Evolutionary conservation across 2,329 filamentous ascomycete genomes (phyloP).

Genomic region (Colletotrichum musicola): DNA sequence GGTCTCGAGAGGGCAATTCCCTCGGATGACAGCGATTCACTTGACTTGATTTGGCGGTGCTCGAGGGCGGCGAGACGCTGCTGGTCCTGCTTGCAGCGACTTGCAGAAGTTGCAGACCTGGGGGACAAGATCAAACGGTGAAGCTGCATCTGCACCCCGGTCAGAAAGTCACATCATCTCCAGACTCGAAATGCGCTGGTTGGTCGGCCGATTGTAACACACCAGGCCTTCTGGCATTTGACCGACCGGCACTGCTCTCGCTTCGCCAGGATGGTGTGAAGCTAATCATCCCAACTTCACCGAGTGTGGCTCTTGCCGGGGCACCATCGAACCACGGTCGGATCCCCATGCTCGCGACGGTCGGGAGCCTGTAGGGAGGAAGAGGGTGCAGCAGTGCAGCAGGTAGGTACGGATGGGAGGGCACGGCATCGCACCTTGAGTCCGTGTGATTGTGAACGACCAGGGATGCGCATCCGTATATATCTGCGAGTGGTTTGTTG

Average conservation of each 20-base stretch:
- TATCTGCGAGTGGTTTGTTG: neutral
- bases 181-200: constrained; percentile 12
- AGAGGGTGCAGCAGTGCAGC: neutral
- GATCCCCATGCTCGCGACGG: constrained; percentile 7
- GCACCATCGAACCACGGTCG: constrained; percentile 22
- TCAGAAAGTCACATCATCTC: constrained; percentile 17
- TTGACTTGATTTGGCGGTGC: constrained; percentile 13
- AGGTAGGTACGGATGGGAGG: neutral
- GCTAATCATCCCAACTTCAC: constrained; percentile 30
- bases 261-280: constrained; percentile 30
- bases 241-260: constrained; percentile 34
- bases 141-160: constrained; percentile 16
- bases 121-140: constrained; percentile 15
- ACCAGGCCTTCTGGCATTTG: constrained; percentile 24
- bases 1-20: constrained; percentile 17
- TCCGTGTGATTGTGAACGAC: neutral
- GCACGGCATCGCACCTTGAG: constrained; percentile 5
- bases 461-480: neutral
- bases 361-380: constrained; percentile 1
- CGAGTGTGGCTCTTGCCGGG: constrained; percentile 26
- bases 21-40: neutral
- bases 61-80: neutral
- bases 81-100: constrained; percentile 13
- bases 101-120: constrained; percentile 32
- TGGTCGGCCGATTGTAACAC: constrained; percentile 11